Base-by-base conservation (phyloP, 805 yeast genomes). In the Pichia sporocuriosa region DNA sequence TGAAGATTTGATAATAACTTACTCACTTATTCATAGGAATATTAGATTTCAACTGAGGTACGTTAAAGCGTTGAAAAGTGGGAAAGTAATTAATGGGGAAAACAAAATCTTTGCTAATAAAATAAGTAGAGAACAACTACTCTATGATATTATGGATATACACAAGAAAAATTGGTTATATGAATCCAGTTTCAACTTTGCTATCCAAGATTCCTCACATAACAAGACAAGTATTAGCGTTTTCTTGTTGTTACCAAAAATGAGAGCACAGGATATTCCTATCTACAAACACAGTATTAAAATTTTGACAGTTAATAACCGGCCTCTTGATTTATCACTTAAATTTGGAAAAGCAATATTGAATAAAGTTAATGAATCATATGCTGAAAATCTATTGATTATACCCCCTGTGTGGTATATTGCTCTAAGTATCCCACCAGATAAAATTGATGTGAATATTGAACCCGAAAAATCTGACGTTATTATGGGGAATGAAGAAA, bases 401-500 rank as follows among this genome's bases (percentile, higher is more conserved):
- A 42, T 48, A 1, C 72, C 72, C 1, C 45, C 39, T 2, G 42
- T 53, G 6, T 70, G 74, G 73, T 56, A 43, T 39, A n/a, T 68
- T 1, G 44, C 55, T 19, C n/a, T 69, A 1, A 23, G n/a, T 1
- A 42, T 59, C n/a, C 56, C 49, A 3, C 23, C 42, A 1, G 35
- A 36, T 7, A 39, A 36, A 23, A 41, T 59, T 3, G 75, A 70
- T 56, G 50, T 68, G 1, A 70, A 69, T 44, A 60, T 70, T 22
- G 75, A 70, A 43, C 74, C 75, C 3, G 65, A 60, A 39, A 70
- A 70, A 42, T 61, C 64, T 27, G 72, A 69, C 50, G 54, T 68
- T 4, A 27, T 70, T 42, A 39, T 70, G 0, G 45, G 43, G 12
- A 48, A 54, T 19, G 50, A 55, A 16, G 55, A 51, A 1, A 13